Evolutionary conservation across 1,284 basidiomycete species (phyloP), one percentile per base, ranked within the genome.

Genomic region (Fereydounia khargensis): DNA sequence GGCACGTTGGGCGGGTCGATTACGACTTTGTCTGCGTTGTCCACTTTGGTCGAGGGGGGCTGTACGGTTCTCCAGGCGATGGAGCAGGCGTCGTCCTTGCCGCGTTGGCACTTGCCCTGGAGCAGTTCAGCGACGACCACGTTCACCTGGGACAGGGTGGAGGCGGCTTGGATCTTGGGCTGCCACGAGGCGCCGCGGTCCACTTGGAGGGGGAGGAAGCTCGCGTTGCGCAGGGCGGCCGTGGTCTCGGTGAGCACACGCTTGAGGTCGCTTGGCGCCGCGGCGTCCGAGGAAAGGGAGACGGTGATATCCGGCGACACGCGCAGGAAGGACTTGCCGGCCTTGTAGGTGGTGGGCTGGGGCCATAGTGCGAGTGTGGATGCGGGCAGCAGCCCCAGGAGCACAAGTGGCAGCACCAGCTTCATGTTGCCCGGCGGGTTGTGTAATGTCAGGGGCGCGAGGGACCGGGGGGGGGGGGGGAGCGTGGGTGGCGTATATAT

Each of bases 271-370:
- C 31, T 32, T 6, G 62, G 53, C n/a, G 56, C 42, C 6, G 48
- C 51, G 0, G 79, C 71, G 32, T 60, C 60, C 16, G 64, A 42
- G 21, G 78, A 50, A 10, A 82, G 50, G 9, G 77, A 69, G 68
- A 84, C 80, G 46, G 70, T 51, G 65, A 85, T 86, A 33, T 50
- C 54, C 28, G 35, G 20, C 0, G 81, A 75, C 31, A 88, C 79
- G 9, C 78, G 78, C 33, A 88, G 77, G 17, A 46, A 53, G 6
- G 43, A 9, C 1, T 82, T 71, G 18, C 86, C 86, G 0, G 81
- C 79, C 17, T 77, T 50, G 35, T 85, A 70, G 3, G 67, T 69
- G 11, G 78, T 74, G 0, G 87, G 87, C 34, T 65, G 49, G 17
- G 48, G 57, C 47, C 65, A 68, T 23, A 68, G 42, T 9, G 64